Evolutionary conservation across 495 filamentous ascomycete species (phyloP), one percentile per base, ranked within the genome.

Genomic region (Tuber indicum): DNA sequence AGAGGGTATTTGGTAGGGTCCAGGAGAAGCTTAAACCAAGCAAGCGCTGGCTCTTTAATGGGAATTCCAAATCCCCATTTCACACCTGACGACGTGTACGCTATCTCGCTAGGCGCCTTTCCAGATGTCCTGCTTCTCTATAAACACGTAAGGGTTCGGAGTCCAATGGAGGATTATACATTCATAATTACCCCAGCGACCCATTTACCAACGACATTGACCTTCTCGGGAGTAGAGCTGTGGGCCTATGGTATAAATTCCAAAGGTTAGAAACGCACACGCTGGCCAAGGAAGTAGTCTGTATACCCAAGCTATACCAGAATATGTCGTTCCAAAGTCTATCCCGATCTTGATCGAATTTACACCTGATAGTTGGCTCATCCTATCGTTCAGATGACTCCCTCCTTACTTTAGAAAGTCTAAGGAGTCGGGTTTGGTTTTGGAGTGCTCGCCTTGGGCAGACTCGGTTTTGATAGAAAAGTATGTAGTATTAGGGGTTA

Each of bases 41-140:
- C 75, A 21, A 84, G 75, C 26, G 76, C 71, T 41, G 77, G 46
- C n/a, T 75, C 80, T 12, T 73, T 76, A 1, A 75, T 16, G 9
- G 79, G 74, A 42, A 86, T 84, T 71, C 87, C 81, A 76, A 84
- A 87, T 0, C 87, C 87, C 86, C 86, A 88, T 78, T 83, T 76
- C 23, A 52, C 19, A 84, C 78, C 78, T 3, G 70, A 23, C 1
- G 69, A 39, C 32, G 43, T 72, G 26, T 80, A 80, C 71, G 75
- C 75, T 74, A 80, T 46, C 46, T 80, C 78, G 12, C 76, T 79
- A 16, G 78, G 78, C 21, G 74, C 77, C 52, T 80, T 80, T 17
- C 73, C 78, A 0, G 76, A 70, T 3, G 78, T 80, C 72, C 32
- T 39, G 14, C 19, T 23, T 41, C 69, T 52, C 78, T 79, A 75